Evolutionary conservation across 208 protist species (phyloP).

Genomic region (Endotrypanum monterogeii): DNA sequence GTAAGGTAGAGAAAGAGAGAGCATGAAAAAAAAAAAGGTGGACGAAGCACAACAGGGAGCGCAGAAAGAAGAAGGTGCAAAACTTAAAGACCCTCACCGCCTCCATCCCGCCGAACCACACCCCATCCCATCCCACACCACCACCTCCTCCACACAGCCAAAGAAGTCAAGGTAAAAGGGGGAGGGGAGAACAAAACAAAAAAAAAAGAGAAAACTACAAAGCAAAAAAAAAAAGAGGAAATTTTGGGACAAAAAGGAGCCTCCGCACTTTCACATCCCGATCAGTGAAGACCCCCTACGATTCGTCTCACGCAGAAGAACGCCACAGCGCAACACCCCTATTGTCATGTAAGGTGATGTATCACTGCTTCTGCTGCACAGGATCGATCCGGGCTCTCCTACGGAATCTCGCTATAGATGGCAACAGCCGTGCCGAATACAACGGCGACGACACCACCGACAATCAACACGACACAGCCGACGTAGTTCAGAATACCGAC

Average conservation of each 20-base stretch:
- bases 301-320: neutral
- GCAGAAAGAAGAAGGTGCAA: neutral
- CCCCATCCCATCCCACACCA: neutral
- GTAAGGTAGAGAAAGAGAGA: slow-evolving; percentile 2
- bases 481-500: slow-evolving; percentile 57
- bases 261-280: neutral
- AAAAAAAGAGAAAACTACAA: neutral
- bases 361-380: neutral
- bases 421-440: slow-evolving; percentile 71
- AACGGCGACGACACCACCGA: slow-evolving; percentile 65
- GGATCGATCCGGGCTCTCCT: neutral
- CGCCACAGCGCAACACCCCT: neutral
- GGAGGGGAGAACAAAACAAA: neutral
- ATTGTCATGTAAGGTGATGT: neutral
- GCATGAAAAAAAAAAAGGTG: neutral
- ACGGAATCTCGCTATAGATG: slow-evolving; percentile 46
- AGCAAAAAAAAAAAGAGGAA: neutral
- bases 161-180: neutral
- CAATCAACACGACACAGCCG: slow-evolving; percentile 47
- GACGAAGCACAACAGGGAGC: neutral
- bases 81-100: neutral
- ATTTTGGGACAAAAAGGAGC: neutral
- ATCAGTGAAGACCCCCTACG: neutral
- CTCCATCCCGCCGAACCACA: neutral
- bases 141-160: neutral